Conservation (phyloP, 75 land plant genomes). For the Picea sitchensis region DNA sequence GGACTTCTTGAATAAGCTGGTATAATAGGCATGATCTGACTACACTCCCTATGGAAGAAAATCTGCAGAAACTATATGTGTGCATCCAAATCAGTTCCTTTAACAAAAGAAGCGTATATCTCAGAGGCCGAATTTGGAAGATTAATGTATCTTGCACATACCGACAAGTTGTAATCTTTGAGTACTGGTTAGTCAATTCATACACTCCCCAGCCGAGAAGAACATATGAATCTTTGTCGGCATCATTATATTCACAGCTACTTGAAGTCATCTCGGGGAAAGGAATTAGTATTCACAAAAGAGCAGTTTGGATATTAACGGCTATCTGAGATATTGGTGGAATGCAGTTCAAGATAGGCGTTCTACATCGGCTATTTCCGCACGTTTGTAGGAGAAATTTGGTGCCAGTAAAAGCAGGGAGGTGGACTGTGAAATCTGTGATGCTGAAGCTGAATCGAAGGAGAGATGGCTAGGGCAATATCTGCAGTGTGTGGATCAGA, state of each 20-base stretch:
- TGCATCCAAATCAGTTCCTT: neutral
- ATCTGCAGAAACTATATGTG: neutral
- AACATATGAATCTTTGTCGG: conserved; percentile 20
- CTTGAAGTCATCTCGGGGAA: conserved; percentile 16
- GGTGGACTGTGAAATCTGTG: neutral
- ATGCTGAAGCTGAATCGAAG: neutral
- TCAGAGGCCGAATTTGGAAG: conserved; percentile 16
- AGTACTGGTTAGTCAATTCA: conserved; percentile 28
- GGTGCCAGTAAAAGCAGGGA: neutral
- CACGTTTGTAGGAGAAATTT: too few species aligned
- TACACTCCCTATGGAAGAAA: neutral
- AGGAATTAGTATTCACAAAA: conserved; percentile 14
- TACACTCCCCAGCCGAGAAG: conserved; percentile 20
- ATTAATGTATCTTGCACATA: conserved; percentile 26
- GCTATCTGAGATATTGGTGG: neutral
- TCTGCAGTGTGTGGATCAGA: neutral
- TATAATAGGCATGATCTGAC: neutral
- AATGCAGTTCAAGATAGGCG: neutral
- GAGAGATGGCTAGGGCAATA: neutral
- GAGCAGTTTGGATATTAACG: neutral
- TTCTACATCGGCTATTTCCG: neutral
- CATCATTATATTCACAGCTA: conserved; percentile 11
- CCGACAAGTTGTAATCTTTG: conserved; percentile 15
- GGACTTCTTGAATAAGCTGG: neutral
- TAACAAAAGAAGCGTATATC: conserved; percentile 11